These are phyloP conservation scores for Paraurostyla sp. DNA, from an alignment of 73 alveolate genomes.

Conservation along the genomic window DNA sequence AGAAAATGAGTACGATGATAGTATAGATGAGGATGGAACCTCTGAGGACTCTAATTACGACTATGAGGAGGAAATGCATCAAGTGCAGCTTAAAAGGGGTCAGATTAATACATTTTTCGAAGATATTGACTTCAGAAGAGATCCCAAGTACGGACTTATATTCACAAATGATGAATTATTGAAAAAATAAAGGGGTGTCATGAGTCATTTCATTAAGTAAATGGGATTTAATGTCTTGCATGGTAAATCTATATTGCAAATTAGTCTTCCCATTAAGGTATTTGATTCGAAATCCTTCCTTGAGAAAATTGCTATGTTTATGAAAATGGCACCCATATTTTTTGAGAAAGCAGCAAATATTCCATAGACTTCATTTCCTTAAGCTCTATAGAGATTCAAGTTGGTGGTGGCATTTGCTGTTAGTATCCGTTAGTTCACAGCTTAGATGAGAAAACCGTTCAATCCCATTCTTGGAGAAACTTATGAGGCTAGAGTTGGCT, in stretches of 20 bases:
- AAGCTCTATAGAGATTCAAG: constrained; percentile 80
- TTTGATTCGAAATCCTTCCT: constrained; percentile 85
- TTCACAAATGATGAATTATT: constrained; percentile 65
- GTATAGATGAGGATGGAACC: background rate
- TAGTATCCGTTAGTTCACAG: constrained; percentile 61
- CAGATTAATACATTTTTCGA: constrained; percentile 5
- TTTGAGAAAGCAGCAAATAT: constrained; percentile 80
- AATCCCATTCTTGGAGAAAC: constrained; percentile 95
- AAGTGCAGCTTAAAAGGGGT: background rate
- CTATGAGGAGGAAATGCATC: background rate
- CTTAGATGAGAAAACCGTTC: constrained; percentile 87
- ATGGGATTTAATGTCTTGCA: constrained; percentile 83
- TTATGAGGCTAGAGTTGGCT: constrained; percentile 81
- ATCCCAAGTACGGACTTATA: constrained; percentile 54
- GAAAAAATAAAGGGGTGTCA: constrained; percentile 74
- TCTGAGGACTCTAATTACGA: constrained; percentile 35
- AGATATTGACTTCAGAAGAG: constrained; percentile 29
- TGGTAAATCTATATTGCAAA: constrained; percentile 79
- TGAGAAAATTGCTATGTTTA: constrained; percentile 74
- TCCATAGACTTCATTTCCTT: background rate
- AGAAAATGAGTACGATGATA: background rate
- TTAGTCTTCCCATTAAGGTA: constrained; percentile 85
- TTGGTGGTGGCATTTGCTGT: constrained; percentile 73
- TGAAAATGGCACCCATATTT: constrained; percentile 76
- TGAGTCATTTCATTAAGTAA: constrained; percentile 74